Evolutionary conservation across 2,329 filamentous ascomycete species (phyloP).

Genomic region (Magnaporthiopsis incrustans): DNA sequence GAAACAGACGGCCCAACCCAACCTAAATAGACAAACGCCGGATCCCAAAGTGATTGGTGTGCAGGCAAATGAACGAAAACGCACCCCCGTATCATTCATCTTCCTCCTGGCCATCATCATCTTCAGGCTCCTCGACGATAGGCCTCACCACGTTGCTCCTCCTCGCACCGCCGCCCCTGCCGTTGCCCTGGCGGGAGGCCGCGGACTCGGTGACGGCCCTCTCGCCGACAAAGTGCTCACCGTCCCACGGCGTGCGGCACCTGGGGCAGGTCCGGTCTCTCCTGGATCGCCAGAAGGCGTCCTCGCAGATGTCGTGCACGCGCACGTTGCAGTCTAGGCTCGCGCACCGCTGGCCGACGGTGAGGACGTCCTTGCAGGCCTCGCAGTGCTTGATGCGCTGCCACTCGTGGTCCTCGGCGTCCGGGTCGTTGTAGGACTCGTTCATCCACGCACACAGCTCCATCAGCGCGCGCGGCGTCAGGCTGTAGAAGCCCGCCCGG

Average conservation of each 20-base stretch:
- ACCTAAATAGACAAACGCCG: too few species aligned
- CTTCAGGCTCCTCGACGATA: constrained; percentile 17
- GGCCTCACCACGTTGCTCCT: constrained; percentile 23
- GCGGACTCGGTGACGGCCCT: constrained; percentile 46
- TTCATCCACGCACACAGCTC: constrained; percentile 78
- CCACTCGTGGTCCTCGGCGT: constrained; percentile 51
- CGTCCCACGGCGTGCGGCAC: constrained; percentile 44
- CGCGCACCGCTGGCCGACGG: constrained; percentile 69
- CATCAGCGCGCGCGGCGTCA: constrained; percentile 72
- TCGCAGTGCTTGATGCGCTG: constrained; percentile 79
- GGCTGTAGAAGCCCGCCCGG: constrained; percentile 59
- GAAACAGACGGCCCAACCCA: too few species aligned
- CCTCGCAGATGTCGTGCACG: constrained; percentile 69
- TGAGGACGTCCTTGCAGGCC: constrained; percentile 85
- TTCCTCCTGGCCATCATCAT: constrained; percentile 13
- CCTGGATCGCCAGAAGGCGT: constrained; percentile 63
- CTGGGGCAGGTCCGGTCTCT: constrained; percentile 54
- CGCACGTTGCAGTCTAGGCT: constrained; percentile 60
- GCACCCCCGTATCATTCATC: constrained; percentile 12
- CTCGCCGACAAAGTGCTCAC: constrained; percentile 48
- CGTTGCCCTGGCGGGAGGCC: constrained; percentile 28
- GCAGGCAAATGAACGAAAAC: too few species aligned
- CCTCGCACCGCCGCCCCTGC: constrained; percentile 23
- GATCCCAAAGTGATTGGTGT: too few species aligned
- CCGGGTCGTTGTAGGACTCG: constrained; percentile 80